Evolutionary conservation across 345 rosid species (phyloP).

Genomic region (Heritiera fomes): DNA sequence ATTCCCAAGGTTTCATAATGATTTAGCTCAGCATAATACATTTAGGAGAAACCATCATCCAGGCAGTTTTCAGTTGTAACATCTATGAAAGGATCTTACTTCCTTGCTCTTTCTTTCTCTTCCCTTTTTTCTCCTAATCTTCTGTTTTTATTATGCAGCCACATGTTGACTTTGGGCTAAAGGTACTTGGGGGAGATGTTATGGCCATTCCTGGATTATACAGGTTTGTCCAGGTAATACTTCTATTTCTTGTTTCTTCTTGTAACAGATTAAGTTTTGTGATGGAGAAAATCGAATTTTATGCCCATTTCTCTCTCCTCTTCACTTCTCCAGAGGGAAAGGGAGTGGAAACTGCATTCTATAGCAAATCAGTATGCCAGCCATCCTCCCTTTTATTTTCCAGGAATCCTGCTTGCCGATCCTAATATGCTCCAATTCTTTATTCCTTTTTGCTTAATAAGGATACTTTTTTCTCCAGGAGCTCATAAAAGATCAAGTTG

Average conservation of each 20-base stretch:
- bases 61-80: background rate
- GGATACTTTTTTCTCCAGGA: constrained; percentile 49
- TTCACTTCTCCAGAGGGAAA: background rate
- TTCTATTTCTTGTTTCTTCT: constrained; percentile 7
- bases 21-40: background rate
- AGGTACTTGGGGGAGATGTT: constrained; percentile 83
- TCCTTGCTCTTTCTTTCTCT: background rate
- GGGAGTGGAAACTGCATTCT: background rate
- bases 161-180: constrained; percentile 91
- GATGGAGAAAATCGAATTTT: background rate
- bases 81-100: background rate
- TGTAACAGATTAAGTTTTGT: constrained; percentile 4
- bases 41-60: background rate
- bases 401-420: background rate
- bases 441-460: background rate
- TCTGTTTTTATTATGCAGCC: constrained; percentile 54
- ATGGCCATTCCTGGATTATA: constrained; percentile 96
- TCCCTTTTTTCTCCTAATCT: constrained; percentile 9
- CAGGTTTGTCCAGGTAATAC: constrained; percentile 69
- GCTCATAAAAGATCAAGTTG: constrained; percentile 87
- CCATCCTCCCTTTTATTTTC: constrained; percentile 4
- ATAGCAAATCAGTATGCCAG: background rate
- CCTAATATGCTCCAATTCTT: background rate
- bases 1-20: background rate
- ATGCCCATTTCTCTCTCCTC: background rate